These are phyloP conservation scores for Spathaspora girioi DNA, from an alignment of 805 yeast genomes.

Conservation along the genomic window DNA sequence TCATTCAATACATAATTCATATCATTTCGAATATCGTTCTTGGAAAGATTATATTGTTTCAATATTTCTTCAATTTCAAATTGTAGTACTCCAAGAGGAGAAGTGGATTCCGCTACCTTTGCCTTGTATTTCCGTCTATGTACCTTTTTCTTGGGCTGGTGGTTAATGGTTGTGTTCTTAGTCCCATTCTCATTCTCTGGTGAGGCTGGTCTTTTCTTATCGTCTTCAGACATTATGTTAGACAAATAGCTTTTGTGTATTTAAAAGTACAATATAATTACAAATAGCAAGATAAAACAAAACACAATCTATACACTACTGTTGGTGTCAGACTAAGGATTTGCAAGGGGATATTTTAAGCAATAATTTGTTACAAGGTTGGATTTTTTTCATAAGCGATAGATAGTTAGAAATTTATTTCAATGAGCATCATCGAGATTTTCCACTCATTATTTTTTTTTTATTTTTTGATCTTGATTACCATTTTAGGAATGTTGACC, in stretches of 20 bases:
- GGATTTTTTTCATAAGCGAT: too few relatives aligned
- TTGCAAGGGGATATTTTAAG: too few relatives aligned
- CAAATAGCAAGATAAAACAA: neutral
- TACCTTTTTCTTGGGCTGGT: slow-evolving; percentile 19
- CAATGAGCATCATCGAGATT: neutral
- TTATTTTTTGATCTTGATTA: neutral
- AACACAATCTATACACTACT: neutral
- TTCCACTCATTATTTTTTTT: neutral
- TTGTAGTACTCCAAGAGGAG: slow-evolving; percentile 76
- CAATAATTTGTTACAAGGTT: too few relatives aligned
- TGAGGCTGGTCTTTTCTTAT: slow-evolving; percentile 2
- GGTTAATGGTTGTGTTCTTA: neutral
- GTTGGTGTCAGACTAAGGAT: neutral
- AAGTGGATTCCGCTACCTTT: slow-evolving; percentile 67
- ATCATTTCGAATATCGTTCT: slow-evolving; percentile 58
- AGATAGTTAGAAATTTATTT: neutral
- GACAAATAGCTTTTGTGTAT: neutral
- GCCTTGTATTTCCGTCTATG: slow-evolving; percentile 52
- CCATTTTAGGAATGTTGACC: neutral
- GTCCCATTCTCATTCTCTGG: neutral
- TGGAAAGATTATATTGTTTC: slow-evolving; percentile 34
- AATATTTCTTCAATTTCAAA: slow-evolving; percentile 66
- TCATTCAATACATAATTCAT: slow-evolving; percentile 64
- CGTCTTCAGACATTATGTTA: slow-evolving; percentile 4
- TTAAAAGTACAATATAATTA: neutral